Evolutionary conservation across 2,329 filamentous ascomycete genomes (phyloP).

Genomic region (Parastagonospora avenae): DNA sequence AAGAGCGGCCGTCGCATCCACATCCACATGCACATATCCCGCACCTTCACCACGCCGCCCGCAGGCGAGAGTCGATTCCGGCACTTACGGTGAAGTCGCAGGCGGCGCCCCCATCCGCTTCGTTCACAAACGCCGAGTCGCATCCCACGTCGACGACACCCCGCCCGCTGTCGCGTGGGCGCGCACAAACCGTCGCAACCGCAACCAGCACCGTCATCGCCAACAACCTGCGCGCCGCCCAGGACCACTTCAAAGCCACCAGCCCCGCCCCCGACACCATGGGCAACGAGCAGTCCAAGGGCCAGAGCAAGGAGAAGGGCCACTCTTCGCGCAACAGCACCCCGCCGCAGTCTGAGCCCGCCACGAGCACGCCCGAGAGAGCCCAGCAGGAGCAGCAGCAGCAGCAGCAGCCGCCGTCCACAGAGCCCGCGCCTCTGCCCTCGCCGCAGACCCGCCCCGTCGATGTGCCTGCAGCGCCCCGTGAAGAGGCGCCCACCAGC

Average conservation of each 20-base stretch:
- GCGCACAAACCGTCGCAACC: constrained; percentile 33
- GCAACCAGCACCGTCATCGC: constrained; percentile 31
- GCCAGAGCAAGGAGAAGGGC: constrained; percentile 19
- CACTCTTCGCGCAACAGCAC: constrained; percentile 17
- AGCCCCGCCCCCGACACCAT: constrained; percentile 28
- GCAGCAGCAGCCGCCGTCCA: constrained; percentile 22
- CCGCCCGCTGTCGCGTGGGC: constrained; percentile 34
- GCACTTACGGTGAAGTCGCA: constrained; percentile 45
- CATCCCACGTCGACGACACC: constrained; percentile 29
- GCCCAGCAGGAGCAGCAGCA: constrained; percentile 4
- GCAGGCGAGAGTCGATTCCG: constrained; percentile 49
- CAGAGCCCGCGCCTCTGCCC: constrained; percentile 2
- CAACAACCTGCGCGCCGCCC: constrained; percentile 37
- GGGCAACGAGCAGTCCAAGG: constrained; percentile 49
- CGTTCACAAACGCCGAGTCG: constrained; percentile 44
- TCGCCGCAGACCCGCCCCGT: constrained; percentile 46
- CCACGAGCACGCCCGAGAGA: constrained; percentile 10
- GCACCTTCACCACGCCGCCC: constrained; percentile 33
- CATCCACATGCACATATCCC: constrained; percentile 47
- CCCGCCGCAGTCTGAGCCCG: constrained; percentile 7
- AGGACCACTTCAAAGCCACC: constrained; percentile 28
- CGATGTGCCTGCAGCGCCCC: constrained; percentile 40
- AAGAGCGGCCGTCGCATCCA: constrained; percentile 29
- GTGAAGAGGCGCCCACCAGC: constrained; percentile 21
- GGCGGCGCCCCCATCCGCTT: constrained; percentile 46